Evolutionary conservation across 2,329 filamentous ascomycete species (phyloP), one percentile per base, ranked within the genome.

Genomic region (Dichotomopilus funicola): DNA sequence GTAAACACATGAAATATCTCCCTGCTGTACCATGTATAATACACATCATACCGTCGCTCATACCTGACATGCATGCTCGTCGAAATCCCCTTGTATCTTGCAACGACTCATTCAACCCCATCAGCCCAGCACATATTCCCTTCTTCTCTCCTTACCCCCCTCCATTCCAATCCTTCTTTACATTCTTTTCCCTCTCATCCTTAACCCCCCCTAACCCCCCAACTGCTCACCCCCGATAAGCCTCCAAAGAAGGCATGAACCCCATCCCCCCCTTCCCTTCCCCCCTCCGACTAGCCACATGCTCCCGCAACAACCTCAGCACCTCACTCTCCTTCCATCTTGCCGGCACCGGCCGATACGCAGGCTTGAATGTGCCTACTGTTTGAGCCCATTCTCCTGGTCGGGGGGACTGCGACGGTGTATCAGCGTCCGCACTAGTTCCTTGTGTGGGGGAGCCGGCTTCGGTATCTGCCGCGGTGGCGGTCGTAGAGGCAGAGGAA

Each of bases 321-420:
- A 96, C 83, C 74, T 91, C 86, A 62, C 88, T 95, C 59, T 86
- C 84, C 72, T 79, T 83, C 94, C 94, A 99, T 60, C 92, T 80
- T 64, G 75, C 73, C 10, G 94, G 94, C 56, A 97, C 91, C 41
- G 92, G 92, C 54, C 92, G 79, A 73, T 96, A 96, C 38, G 91
- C 90, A 35, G 92, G 90, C 78, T 89, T 92, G 73, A 96, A 96
- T 27, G 89, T 91, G 36, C 94, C 94, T 5, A 96, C 80, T 0
- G 94, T 99, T 79, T 97, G 92, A 59, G 90, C 89, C 94, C 94
- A 99, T 75, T 99, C 94, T 59, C 91, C 91, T 70, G 78, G 71
- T 31, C 67, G 67, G 5, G 70, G 69, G 53, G 49, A 62, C 65
- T 19, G 58, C 41, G 53, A 11, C 63, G 58, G 40, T 6, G 6